These are phyloP conservation scores for Austroboletus festivus DNA, from an alignment of 768 basidiomycete genomes.

Conservation along the genomic window DNA sequence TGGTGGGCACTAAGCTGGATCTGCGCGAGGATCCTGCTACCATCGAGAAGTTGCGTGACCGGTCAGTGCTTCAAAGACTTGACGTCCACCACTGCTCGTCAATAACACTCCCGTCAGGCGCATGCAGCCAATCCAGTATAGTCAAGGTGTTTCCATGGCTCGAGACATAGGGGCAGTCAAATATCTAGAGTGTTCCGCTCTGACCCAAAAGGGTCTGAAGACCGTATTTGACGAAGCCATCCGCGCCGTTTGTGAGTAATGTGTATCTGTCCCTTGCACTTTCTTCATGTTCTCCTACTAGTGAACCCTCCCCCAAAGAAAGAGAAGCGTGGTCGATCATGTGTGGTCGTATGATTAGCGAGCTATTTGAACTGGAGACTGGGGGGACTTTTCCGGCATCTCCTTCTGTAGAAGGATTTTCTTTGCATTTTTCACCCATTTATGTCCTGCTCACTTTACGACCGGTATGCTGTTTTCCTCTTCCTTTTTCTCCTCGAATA, in stretches of 20 bases:
- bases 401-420: constrained; percentile 33
- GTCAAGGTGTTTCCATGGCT: constrained; percentile 85
- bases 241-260: constrained; percentile 82
- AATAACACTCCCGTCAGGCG: constrained; percentile 47
- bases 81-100: constrained; percentile 6
- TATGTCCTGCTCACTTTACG: constrained; percentile 69
- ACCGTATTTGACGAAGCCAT: constrained; percentile 99
- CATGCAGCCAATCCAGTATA: constrained; percentile 92
- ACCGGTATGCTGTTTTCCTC: constrained; percentile 48
- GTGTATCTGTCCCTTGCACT: not conserved
- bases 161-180: constrained; percentile 95
- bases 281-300: constrained; percentile 28
- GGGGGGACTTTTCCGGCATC: constrained; percentile 18
- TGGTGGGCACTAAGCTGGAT: constrained; percentile 97
- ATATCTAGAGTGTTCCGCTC: constrained; percentile 92
- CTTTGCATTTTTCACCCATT: constrained; percentile 56
- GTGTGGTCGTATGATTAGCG: constrained; percentile 68
- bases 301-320: constrained; percentile 77
- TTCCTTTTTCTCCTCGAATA: constrained; percentile 21
- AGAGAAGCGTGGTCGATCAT: constrained; percentile 44
- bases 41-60: constrained; percentile 89
- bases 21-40: constrained; percentile 92
- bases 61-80: constrained; percentile 44
- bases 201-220: constrained; percentile 98
- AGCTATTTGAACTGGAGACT: constrained; percentile 18